phyloP scores from a whole-genome alignment of 106 monocot genomes.

The Narthecium ossifragum region DNA sequence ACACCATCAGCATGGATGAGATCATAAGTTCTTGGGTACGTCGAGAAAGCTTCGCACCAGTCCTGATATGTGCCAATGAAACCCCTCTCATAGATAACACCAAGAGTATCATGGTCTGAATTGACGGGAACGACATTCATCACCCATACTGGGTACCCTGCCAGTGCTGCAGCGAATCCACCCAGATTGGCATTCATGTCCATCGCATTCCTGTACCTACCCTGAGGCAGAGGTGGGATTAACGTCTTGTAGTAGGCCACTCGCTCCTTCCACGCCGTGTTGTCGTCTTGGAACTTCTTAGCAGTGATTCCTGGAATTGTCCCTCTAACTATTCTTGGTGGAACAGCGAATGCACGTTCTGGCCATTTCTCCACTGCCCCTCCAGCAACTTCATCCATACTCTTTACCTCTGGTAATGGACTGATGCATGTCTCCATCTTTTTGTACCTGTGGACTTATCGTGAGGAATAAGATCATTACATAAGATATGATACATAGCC shows the following conservation, averaged over 20 bases:
- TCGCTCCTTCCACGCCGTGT: slow-evolving; percentile 1
- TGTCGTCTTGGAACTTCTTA: background rate
- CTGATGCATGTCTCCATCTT: slow-evolving; percentile 7
- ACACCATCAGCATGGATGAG: slow-evolving; percentile 6
- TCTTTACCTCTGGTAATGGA: slow-evolving; percentile 2
- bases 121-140: slow-evolving; percentile 6
- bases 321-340: slow-evolving; percentile 5
- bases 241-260: slow-evolving; percentile 1
- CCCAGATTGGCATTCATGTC: slow-evolving; percentile 7
- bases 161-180: slow-evolving; percentile 1
- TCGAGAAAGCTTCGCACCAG: slow-evolving; percentile 6
- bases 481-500: background rate
- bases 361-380: slow-evolving; percentile 5
- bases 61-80: slow-evolving; percentile 6
- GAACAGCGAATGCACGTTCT: slow-evolving; percentile 3
- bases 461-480: background rate
- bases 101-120: background rate
- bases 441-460: slow-evolving; percentile 8
- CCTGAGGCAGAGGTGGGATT: slow-evolving; percentile 2
- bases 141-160: slow-evolving; percentile 3
- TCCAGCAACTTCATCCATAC: background rate
- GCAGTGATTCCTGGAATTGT: background rate
- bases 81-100: background rate
- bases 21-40: slow-evolving; percentile 1
- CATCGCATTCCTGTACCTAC: slow-evolving; percentile 4